phyloP scores from a whole-genome alignment of 2,329 filamentous ascomycete species.

The Colletotrichum musae region DNA sequence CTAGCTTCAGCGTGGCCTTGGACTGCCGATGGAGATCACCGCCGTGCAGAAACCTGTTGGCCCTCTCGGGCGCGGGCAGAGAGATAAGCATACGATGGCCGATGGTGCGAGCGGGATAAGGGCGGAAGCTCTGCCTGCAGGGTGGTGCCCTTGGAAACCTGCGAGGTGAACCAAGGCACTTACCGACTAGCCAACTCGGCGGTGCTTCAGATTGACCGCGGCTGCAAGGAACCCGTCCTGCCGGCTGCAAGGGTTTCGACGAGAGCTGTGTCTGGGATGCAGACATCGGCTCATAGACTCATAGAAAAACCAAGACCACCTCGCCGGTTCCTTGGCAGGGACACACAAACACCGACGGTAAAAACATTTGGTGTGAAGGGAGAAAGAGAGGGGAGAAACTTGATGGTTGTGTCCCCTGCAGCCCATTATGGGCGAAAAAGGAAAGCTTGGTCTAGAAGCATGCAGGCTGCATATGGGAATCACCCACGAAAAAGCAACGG shows the following conservation, averaged over 20 bases:
- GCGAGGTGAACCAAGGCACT: slow-evolving; percentile 8
- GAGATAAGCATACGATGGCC: slow-evolving; percentile 3
- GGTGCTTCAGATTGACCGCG: slow-evolving; percentile 30
- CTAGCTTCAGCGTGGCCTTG: slow-evolving; percentile 32
- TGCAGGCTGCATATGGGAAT: slow-evolving; percentile 21
- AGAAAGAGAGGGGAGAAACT: slow-evolving; percentile 17
- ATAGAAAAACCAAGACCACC: slow-evolving; percentile 12
- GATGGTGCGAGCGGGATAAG: not conserved
- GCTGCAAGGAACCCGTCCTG: slow-evolving; percentile 34
- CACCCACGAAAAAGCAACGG: slow-evolving; percentile 28
- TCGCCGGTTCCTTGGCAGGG: slow-evolving; percentile 28
- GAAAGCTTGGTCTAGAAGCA: slow-evolving; percentile 21
- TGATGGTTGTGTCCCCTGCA: not conserved
- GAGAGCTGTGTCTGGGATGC: slow-evolving; percentile 33
- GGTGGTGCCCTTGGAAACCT: slow-evolving; percentile 3
- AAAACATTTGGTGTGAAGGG: slow-evolving; percentile 18
- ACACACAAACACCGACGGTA: not conserved
- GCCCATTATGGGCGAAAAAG: slow-evolving; percentile 29
- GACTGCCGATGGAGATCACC: slow-evolving; percentile 5
- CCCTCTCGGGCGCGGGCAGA: not conserved
- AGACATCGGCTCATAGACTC: slow-evolving; percentile 27
- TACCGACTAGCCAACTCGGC: slow-evolving; percentile 11
- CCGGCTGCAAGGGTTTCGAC: slow-evolving; percentile 34
- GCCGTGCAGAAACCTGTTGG: slow-evolving; percentile 26
- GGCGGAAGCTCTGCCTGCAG: not conserved